Conservation (phyloP, 164 flowering plant species). For the Chimonanthus praecox region DNA sequence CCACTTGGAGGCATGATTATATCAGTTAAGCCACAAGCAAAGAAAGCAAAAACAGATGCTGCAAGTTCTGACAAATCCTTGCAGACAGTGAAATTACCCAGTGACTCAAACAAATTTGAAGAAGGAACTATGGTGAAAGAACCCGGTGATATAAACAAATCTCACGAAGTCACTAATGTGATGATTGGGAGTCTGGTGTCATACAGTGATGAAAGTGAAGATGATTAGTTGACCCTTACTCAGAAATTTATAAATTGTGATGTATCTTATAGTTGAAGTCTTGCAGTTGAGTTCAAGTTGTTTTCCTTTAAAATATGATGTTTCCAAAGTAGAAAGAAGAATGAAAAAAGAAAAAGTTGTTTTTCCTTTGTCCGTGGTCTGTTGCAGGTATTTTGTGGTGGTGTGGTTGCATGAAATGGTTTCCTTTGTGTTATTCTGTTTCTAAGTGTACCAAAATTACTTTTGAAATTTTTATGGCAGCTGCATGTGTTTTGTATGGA, state of each 20-base stretch:
- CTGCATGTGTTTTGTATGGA: no score
- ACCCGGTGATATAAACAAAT: slow-evolving; percentile 9
- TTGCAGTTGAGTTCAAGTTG: neutral
- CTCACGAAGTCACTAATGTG: slow-evolving; percentile 13
- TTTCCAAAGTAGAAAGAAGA: no score
- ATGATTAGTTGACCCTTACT: slow-evolving; percentile 26
- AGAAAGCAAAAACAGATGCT: slow-evolving; percentile 60
- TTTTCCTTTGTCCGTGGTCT: no score
- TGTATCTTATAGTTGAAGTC: neutral
- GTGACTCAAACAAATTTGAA: neutral
- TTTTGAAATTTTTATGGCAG: no score
- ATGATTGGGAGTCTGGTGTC: slow-evolving; percentile 46
- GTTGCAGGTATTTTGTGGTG: no score
- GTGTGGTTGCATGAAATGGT: no score
- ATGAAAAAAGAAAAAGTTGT: no score
- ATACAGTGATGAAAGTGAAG: slow-evolving; percentile 91
- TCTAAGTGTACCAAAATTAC: no score
- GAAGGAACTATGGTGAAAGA: no score
- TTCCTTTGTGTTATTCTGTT: no score
- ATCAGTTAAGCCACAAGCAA: slow-evolving; percentile 72
- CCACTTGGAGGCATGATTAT: slow-evolving; percentile 48
- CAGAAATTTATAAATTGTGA: neutral
- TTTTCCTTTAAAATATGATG: neutral
- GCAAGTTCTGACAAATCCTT: slow-evolving; percentile 17
- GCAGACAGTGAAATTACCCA: slow-evolving; percentile 13